Conservation (phyloP, 140 eudicot species). For the Anethum foeniculum region DNA sequence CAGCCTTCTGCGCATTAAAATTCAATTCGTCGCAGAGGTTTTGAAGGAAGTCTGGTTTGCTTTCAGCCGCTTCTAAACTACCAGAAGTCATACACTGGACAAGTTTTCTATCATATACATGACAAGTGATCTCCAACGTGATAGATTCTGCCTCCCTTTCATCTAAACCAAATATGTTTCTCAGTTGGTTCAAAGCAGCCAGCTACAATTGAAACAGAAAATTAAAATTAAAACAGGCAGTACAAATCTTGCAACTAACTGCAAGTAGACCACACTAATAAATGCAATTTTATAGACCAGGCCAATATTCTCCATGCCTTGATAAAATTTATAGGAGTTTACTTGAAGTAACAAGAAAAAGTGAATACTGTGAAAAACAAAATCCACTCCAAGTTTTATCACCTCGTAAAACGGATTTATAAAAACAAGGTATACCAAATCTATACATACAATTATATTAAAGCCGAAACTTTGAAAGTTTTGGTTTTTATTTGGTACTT, state of each 20-base stretch:
- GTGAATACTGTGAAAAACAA: no score
- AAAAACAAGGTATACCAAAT: no score
- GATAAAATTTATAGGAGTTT: no score
- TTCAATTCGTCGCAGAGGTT: slow-evolving; percentile 74
- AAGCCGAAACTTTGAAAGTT: no score
- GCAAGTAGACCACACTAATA: no score
- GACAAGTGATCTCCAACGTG: slow-evolving; percentile 55
- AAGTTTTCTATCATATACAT: slow-evolving; percentile 62
- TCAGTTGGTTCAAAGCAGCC: slow-evolving; percentile 73
- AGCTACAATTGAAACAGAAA: slow-evolving; percentile 36
- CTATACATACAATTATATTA: no score
- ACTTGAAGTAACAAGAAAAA: no score
- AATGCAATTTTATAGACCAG: no score
- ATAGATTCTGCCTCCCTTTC: slow-evolving; percentile 75
- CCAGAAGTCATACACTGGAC: slow-evolving; percentile 75
- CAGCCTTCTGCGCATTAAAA: slow-evolving; percentile 75
- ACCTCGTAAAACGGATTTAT: no score
- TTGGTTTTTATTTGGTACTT: no score
- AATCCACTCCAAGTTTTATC: no score
- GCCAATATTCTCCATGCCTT: no score
- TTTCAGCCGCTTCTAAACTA: slow-evolving; percentile 57
- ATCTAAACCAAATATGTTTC: slow-evolving; percentile 82
- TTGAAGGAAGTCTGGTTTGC: slow-evolving; percentile 89
- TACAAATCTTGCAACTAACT: neutral
- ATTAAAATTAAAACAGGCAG: neutral